Percentiles rank a stretch among this genome's conserved stretches.
These are phyloP conservation scores for Aspergillus quadrilineatus DNA, from an alignment of 2,329 filamentous ascomycete genomes.

Conservation along the genomic window DNA sequence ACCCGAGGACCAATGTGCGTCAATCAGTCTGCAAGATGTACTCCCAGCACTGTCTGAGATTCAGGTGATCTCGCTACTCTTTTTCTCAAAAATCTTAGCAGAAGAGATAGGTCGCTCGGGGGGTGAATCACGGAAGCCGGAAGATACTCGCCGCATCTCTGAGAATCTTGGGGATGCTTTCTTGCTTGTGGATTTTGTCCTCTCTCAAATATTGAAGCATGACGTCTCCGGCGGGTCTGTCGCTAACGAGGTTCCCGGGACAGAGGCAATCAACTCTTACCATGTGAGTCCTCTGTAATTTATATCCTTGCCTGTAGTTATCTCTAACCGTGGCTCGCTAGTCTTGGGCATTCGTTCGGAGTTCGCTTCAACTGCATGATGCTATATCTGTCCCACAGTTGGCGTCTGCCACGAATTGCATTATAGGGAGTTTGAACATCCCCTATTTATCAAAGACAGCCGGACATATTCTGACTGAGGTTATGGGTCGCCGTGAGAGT, in stretches of 20 bases:
- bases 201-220: constrained; percentile 32
- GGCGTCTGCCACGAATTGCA: constrained; percentile 21
- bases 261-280: constrained; percentile 38
- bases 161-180: constrained; percentile 41
- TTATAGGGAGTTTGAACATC: constrained; percentile 29
- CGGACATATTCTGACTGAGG: constrained; percentile 37
- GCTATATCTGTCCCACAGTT: constrained; percentile 22
- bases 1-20: constrained; percentile 32
- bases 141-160: constrained; percentile 16
- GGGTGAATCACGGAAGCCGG: constrained; percentile 22
- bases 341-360: constrained; percentile 38
- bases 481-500: constrained; percentile 30
- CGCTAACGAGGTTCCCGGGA: constrained; percentile 25
- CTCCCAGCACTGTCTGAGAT: constrained; percentile 39
- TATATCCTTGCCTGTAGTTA: neutral
- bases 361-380: constrained; percentile 24
- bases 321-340: constrained; percentile 18
- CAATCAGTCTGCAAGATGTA: constrained; percentile 31
- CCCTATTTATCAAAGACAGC: constrained; percentile 30
- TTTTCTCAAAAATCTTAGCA: constrained; percentile 42
- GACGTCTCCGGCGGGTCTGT: constrained; percentile 19
- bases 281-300: constrained; percentile 29
- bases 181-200: constrained; percentile 36
- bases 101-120: constrained; percentile 38
- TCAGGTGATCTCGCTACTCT: constrained; percentile 36